Evolutionary conservation across 2,329 filamentous ascomycete species (phyloP).

Genomic region (Colletotrichum cereale): DNA sequence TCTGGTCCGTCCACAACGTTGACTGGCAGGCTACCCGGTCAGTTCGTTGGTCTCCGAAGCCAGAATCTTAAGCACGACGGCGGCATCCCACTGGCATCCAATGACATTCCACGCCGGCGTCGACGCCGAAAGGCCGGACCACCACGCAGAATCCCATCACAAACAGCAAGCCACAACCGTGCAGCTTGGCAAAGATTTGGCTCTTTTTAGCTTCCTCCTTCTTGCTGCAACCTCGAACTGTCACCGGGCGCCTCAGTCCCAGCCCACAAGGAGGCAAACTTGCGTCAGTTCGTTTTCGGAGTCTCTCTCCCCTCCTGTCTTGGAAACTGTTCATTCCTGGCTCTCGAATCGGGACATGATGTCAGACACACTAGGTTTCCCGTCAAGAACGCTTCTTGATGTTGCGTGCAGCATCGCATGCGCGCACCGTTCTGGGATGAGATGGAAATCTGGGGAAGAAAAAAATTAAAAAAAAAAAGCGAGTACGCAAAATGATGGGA

Average conservation of each 20-base stretch:
- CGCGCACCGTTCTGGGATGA: not conserved
- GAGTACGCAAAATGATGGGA: not conserved
- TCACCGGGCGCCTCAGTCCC: not conserved
- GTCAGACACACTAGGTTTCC: not conserved
- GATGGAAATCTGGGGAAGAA: not conserved
- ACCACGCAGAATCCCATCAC: not conserved
- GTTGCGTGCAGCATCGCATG: not conserved
- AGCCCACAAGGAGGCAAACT: not conserved
- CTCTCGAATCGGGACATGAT: not conserved
- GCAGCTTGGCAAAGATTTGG: conserved; percentile 10
- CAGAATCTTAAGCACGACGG: conserved; percentile 4
- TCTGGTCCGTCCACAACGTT: not conserved
- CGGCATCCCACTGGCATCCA: not conserved
- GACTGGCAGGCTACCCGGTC: not conserved
- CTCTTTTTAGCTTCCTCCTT: not conserved
- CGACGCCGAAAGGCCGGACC: not conserved
- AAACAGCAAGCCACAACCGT: conserved; percentile 1
- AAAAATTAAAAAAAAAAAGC: too few relatives aligned
- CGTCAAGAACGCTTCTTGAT: not conserved
- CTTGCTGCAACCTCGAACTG: conserved; percentile 2
- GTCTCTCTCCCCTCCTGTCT: not conserved
- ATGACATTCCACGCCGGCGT: not conserved
- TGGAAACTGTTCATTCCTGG: conserved; percentile 1
- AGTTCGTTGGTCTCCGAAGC: not conserved
- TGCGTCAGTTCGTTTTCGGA: conserved; percentile 6